Evolutionary conservation across 257 asterid genomes (phyloP).

Genomic region (Ehretia macrophylla): DNA sequence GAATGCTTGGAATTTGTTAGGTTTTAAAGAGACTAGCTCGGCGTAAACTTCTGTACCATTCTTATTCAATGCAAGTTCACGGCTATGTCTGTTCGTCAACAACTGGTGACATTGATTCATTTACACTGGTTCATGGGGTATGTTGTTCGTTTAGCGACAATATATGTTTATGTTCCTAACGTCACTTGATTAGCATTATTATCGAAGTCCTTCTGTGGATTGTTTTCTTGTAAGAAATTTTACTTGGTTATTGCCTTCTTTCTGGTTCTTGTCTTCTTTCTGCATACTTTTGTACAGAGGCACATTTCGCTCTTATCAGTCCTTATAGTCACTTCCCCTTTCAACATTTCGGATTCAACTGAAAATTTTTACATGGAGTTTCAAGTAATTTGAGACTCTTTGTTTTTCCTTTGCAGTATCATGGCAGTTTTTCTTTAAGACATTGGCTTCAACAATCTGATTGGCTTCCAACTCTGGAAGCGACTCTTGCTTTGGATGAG

Average conservation of each 20-base stretch:
- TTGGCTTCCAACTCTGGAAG: conserved; percentile 97
- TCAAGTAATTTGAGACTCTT: neutral
- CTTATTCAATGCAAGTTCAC: conserved; percentile 91
- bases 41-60: conserved; percentile 71
- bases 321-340: neutral
- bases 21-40: conserved; percentile 75
- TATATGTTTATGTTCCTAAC: too few relatives aligned
- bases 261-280: neutral
- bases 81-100: conserved; percentile 82
- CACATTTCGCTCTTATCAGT: too few relatives aligned
- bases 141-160: conserved; percentile 15
- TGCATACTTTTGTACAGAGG: too few relatives aligned
- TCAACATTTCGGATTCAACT: neutral
- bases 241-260: neutral
- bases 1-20: conserved; percentile 32
- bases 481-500: conserved; percentile 88
- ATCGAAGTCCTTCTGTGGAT: too few relatives aligned
- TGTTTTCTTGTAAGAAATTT: neutral
- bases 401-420: conserved; percentile 38
- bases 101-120: conserved; percentile 49
- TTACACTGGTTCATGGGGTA: conserved; percentile 88
- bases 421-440: conserved; percentile 87
- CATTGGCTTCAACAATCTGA: conserved; percentile 96
- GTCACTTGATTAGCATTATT: too few relatives aligned
- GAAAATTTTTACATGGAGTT: neutral